Conservation (phyloP, 78 protist genomes). For the Guillardia theta region DNA sequence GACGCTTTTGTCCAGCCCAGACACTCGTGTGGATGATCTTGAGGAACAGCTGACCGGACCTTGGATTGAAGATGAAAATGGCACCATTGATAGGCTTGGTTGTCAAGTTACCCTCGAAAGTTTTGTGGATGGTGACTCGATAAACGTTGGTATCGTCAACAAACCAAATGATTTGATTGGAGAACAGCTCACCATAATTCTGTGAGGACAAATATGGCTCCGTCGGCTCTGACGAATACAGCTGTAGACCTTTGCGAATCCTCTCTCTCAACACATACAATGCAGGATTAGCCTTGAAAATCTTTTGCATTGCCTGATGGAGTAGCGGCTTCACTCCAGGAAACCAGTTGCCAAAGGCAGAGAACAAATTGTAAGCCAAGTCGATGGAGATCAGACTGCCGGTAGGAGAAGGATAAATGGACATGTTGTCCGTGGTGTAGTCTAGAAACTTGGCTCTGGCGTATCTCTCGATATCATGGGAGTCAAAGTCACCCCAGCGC, state of each 20-base stretch:
- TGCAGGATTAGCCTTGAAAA: conserved; percentile 95
- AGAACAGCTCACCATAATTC: conserved; percentile 97
- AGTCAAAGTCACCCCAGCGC: conserved; percentile 97
- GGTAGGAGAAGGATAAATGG: conserved; percentile 98
- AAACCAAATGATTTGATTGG: conserved; percentile 92
- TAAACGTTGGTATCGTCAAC: conserved; percentile 99
- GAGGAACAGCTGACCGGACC: conserved; percentile 98
- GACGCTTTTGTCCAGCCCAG: conserved; percentile 99
- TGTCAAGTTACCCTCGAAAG: conserved; percentile 89
- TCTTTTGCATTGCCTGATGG: conserved; percentile 94
- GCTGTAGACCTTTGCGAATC: conserved; percentile 97
- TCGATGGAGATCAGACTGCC: conserved; percentile 98
- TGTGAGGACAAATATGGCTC: conserved; percentile 80
- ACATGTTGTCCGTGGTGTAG: conserved; percentile 95
- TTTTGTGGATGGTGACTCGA: conserved; percentile 97
- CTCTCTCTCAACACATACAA: conserved; percentile 97
- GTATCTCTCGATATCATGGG: conserved; percentile 93
- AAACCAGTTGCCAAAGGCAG: conserved; percentile 95
- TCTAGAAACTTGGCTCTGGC: conserved; percentile 97
- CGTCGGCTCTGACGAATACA: conserved; percentile 88
- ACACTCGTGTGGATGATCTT: conserved; percentile 98
- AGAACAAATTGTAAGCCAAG: conserved; percentile 94
- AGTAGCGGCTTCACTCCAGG: conserved; percentile 92
- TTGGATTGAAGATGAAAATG: conserved; percentile 98
- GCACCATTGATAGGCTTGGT: conserved; percentile 99